Conservation (phyloP, 805 yeast species). For the Kazachstania viticola region DNA sequence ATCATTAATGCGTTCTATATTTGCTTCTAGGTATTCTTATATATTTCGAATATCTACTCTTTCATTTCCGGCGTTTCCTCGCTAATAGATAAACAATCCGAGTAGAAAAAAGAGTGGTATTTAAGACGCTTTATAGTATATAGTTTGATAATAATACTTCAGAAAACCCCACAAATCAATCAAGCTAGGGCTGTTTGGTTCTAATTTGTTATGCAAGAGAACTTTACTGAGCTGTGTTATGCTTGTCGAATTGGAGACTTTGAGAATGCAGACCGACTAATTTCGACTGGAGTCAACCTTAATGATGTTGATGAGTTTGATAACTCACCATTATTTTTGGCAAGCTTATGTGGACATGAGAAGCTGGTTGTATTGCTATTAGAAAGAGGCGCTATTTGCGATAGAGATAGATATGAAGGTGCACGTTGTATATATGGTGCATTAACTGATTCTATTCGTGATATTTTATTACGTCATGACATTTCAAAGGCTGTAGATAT, state of each 20-base stretch:
- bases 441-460: slow-evolving; percentile 51
- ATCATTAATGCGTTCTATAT: too few species aligned
- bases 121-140: too few species aligned
- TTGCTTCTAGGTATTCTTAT: too few species aligned
- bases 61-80: too few species aligned
- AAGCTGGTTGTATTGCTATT: slow-evolving; percentile 49
- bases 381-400: slow-evolving; percentile 63
- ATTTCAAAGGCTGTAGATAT: slow-evolving; percentile 57
- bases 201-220: slow-evolving; percentile 20
- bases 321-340: slow-evolving; percentile 62
- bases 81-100: too few species aligned
- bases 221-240: slow-evolving; percentile 39
- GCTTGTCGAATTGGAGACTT: slow-evolving; percentile 65
- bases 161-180: too few species aligned
- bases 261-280: slow-evolving; percentile 47
- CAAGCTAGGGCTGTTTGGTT: too few species aligned
- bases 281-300: slow-evolving; percentile 39
- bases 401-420: slow-evolving; percentile 73
- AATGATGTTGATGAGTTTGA: slow-evolving; percentile 56
- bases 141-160: too few species aligned
- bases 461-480: slow-evolving; percentile 46
- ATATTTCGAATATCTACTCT: too few species aligned
- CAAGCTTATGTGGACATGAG: slow-evolving; percentile 66
- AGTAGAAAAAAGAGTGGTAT: too few species aligned
- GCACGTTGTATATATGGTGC: slow-evolving; percentile 74